phyloP scores from a whole-genome alignment of 1,139 yeast genomes.

The Geotrichum cucujoidarum region DNA sequence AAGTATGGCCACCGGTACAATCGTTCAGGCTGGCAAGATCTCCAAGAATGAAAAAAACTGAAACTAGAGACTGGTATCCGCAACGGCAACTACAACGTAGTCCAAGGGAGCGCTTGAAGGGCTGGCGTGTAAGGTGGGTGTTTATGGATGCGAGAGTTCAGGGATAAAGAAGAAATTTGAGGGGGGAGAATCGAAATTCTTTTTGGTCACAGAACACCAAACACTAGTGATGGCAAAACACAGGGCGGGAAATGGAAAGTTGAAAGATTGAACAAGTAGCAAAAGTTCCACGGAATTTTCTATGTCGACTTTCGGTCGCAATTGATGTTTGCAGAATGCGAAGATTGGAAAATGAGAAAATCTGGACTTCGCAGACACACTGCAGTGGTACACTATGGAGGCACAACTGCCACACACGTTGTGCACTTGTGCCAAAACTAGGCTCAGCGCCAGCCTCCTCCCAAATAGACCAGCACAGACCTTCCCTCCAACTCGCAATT shows the following conservation, averaged over 20 bases:
- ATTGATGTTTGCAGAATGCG: too few relatives aligned
- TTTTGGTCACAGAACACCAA: not conserved
- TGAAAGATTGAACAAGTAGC: too few relatives aligned
- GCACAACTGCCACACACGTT: conserved; percentile 7
- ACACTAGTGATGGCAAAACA: too few relatives aligned
- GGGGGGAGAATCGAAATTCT: not conserved
- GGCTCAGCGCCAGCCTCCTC: not conserved
- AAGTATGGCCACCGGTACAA: not conserved
- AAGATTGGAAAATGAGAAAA: too few relatives aligned
- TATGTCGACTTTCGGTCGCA: too few relatives aligned
- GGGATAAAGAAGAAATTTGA: not conserved
- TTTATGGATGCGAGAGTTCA: not conserved
- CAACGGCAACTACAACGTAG: not conserved
- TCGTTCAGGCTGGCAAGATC: not conserved
- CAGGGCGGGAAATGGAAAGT: not conserved
- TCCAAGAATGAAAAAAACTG: not conserved
- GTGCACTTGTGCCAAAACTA: conserved; percentile 5
- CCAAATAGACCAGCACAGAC: conserved; percentile 6
- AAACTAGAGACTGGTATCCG: not conserved
- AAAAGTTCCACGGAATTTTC: too few relatives aligned
- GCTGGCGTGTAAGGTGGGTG: not conserved
- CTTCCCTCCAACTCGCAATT: not conserved
- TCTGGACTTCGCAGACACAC: too few relatives aligned
- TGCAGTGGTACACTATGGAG: too few relatives aligned
- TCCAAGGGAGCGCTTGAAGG: not conserved